phyloP scores from a whole-genome alignment of 1,284 basidiomycete species.

The Tilletiopsis washingtonensis region DNA sequence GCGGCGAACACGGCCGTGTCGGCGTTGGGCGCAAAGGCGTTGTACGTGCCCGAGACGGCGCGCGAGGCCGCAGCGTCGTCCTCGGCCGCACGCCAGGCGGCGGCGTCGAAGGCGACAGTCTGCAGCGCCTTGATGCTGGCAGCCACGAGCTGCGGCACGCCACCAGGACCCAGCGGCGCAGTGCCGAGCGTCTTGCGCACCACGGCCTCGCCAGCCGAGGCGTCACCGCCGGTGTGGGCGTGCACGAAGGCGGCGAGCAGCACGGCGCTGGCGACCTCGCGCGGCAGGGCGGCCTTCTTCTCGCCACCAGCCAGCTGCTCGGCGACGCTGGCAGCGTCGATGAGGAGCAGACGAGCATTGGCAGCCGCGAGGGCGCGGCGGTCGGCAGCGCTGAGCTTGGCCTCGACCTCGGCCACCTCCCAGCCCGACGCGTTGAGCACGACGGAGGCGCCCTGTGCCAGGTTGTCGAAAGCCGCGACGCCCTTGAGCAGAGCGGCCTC shows the following conservation, averaged over 20 bases:
- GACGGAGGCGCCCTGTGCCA: slow-evolving; percentile 36
- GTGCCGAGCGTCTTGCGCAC: slow-evolving; percentile 24
- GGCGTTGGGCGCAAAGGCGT: slow-evolving; percentile 25
- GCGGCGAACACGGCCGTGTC: slow-evolving; percentile 10
- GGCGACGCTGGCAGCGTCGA: slow-evolving; percentile 35
- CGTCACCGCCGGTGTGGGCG: slow-evolving; percentile 18
- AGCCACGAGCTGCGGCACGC: slow-evolving; percentile 31
- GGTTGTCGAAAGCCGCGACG: slow-evolving; percentile 32
- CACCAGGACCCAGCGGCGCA: slow-evolving; percentile 35
- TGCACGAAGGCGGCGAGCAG: slow-evolving; percentile 31
- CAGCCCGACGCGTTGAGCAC: slow-evolving; percentile 39
- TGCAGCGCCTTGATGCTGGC: slow-evolving; percentile 24
- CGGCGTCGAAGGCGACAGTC: slow-evolving; percentile 22
- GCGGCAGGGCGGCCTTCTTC: slow-evolving; percentile 27
- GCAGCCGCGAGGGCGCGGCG: slow-evolving; percentile 34
- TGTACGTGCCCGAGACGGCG: slow-evolving; percentile 35
- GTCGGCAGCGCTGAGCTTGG: slow-evolving; percentile 38
- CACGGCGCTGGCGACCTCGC: slow-evolving; percentile 33
- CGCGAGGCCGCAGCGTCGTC: slow-evolving; percentile 32
- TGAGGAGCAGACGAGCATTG: slow-evolving; percentile 28
- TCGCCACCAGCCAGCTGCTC: slow-evolving; percentile 36
- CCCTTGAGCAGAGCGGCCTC: slow-evolving; percentile 35
- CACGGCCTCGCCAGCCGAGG: slow-evolving; percentile 16
- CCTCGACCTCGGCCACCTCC: slow-evolving; percentile 37
- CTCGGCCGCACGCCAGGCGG: slow-evolving; percentile 33